Evolutionary conservation across 2,329 filamentous ascomycete genomes (phyloP).

Genomic region (Penicillium concentricum): DNA sequence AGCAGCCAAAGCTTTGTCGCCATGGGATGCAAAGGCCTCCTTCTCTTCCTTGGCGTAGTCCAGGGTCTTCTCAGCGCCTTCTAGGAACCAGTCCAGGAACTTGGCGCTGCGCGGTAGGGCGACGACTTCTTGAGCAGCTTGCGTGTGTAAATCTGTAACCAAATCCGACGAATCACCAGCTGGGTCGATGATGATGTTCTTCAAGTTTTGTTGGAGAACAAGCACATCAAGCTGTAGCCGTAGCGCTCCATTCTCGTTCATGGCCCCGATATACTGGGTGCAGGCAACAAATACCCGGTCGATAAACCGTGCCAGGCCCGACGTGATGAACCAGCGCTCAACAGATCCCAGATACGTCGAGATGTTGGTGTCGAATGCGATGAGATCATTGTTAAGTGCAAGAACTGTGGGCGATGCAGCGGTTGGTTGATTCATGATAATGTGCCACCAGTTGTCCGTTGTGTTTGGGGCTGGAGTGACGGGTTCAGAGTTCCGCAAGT

Average conservation of each 20-base stretch:
- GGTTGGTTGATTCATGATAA: slow-evolving; percentile 42
- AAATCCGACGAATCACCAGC: slow-evolving; percentile 10
- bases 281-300: slow-evolving; percentile 76
- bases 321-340: slow-evolving; percentile 74
- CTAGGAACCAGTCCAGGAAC: slow-evolving; percentile 50
- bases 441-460: slow-evolving; percentile 64
- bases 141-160: slow-evolving; percentile 3
- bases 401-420: slow-evolving; percentile 66
- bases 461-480: slow-evolving; percentile 61
- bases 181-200: slow-evolving; percentile 68
- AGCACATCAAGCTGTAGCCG: slow-evolving; percentile 91
- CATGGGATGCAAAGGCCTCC: slow-evolving; percentile 38
- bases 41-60: slow-evolving; percentile 48
- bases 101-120: slow-evolving; percentile 46
- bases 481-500: slow-evolving; percentile 34
- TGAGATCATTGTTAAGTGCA: slow-evolving; percentile 77
- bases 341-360: slow-evolving; percentile 67
- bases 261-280: slow-evolving; percentile 68
- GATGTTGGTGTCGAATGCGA: slow-evolving; percentile 83
- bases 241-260: slow-evolving; percentile 81
- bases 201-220: slow-evolving; percentile 93
- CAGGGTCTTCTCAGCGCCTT: slow-evolving; percentile 46
- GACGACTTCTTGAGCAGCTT: slow-evolving; percentile 34
- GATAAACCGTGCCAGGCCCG: slow-evolving; percentile 73
- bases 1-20: slow-evolving; percentile 33